Evolutionary conservation across 495 filamentous ascomycete genomes (phyloP), one percentile per base, ranked within the genome.

Genomic region (Mytilinidion resinicola): DNA sequence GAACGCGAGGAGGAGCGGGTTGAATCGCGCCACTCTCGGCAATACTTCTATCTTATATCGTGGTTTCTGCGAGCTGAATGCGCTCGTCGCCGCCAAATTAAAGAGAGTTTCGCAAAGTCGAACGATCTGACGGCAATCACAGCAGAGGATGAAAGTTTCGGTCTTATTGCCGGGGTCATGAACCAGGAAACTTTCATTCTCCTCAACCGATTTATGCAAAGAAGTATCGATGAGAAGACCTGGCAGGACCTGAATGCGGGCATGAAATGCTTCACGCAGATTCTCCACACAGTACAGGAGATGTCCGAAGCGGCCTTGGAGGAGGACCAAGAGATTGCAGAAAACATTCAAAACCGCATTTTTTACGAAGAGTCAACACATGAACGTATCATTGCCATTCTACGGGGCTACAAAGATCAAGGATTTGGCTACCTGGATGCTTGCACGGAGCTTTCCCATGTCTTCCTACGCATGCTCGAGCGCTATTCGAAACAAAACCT

Each of bases 291-390:
- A 0, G 86, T 96, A 3, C 92, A 96, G 67, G 90, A 95, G 57
- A 99, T 99, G 95, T 76, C 84, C 3, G 81, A 86, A 39, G 92
- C 89, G 0, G 81, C 82, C 0, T 77, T 89, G 21, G 92, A 96
- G 60, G 95, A 97, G 9, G 90, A 99, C 64, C 89, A 95, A 70
- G 95, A 97, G 59, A 96, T 99, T 64, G 95, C 95, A 4, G 92
- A 99, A 65, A 99, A 98, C 61, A 96, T 95, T 39, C 85, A 95
- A 52, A 93, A 87, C 65, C 88, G 95, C 33, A 89, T 99, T 1
- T 99, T 99, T 70, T 97, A 99, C 73, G 95, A 99, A 71, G 91
- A 97, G 65, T 85, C 86, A 0, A 96, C 91, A 0, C 88, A 97
- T 66, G 92, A 97, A 59, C 78, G 88, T 7, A 81, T 97, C 19